Evolutionary conservation across 345 rosid genomes (phyloP).

Genomic region (Geranium rotundifolium): DNA sequence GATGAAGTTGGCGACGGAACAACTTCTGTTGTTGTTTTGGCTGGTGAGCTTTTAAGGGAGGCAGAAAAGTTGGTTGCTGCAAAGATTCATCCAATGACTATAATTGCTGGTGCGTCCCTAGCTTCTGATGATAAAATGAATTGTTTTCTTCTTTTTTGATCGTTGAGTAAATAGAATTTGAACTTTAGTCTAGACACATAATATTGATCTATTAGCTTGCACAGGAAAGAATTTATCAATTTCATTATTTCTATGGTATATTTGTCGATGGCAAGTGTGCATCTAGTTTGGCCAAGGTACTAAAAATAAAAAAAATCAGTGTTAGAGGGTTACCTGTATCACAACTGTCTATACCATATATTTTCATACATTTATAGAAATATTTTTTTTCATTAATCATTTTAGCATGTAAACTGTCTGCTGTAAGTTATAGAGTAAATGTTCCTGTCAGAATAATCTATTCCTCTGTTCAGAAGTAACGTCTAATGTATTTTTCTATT

Average conservation of each 20-base stretch:
- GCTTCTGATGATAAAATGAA: neutral
- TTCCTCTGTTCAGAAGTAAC: neutral
- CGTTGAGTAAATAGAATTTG: neutral
- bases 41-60: constrained; percentile 89
- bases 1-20: constrained; percentile 99
- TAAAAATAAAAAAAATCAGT: too few relatives aligned
- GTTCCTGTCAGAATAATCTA: neutral
- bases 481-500: neutral
- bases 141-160: neutral
- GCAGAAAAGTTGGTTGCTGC: constrained; percentile 87
- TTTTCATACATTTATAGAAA: neutral
- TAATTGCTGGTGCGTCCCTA: constrained; percentile 53
- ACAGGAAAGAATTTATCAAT: neutral
- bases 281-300: neutral
- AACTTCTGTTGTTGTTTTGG: constrained; percentile 96
- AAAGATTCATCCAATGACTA: constrained; percentile 97
- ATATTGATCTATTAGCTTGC: neutral
- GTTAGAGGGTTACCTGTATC: too few relatives aligned
- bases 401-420: neutral
- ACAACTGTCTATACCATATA: neutral
- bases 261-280: neutral
- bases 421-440: too few relatives aligned
- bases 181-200: neutral
- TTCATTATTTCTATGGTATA: too few relatives aligned
- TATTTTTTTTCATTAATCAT: too few relatives aligned